These are phyloP conservation scores for Effrenium voratum DNA, from an alignment of 73 alveolate species.

Conservation along the genomic window DNA sequence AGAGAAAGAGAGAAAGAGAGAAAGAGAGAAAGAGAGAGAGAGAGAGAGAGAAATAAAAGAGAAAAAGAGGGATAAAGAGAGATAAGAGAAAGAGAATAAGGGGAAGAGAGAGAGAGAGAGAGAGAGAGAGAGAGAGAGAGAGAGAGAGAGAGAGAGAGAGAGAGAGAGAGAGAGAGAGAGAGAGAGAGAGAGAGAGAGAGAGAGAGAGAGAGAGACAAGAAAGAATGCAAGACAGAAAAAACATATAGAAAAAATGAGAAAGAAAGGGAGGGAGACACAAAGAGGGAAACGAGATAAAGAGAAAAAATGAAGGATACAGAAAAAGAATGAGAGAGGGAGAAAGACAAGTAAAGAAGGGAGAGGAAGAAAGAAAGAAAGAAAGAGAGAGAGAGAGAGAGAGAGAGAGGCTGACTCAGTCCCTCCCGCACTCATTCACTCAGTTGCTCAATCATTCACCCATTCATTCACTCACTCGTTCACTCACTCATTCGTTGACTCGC, in stretches of 20 bases:
- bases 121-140: constrained; percentile 4
- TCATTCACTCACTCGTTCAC: no score
- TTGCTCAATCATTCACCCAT: no score
- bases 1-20: constrained; percentile 2
- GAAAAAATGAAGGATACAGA: neutral
- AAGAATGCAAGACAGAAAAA: neutral
- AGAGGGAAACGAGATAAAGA: neutral
- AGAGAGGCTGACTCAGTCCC: no score
- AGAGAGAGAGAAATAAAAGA: neutral
- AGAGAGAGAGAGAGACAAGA: neutral
- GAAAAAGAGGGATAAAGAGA: neutral
- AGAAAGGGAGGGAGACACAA: neutral
- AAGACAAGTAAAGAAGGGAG: neutral
- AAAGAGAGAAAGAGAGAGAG: constrained; percentile 29
- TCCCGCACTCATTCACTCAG: no score
- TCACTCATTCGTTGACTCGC: no score
- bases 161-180: no score
- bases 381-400: neutral
- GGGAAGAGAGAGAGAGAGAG: neutral
- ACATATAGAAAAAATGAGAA: neutral
- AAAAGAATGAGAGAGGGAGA: no score
- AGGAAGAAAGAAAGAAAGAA: neutral
- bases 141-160: constrained; percentile 10
- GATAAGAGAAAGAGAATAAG: neutral
- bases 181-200: neutral